Evolutionary conservation across 106 monocot species (phyloP), one percentile per base, ranked within the genome.

Genomic region (Amphibolis antarctica): DNA sequence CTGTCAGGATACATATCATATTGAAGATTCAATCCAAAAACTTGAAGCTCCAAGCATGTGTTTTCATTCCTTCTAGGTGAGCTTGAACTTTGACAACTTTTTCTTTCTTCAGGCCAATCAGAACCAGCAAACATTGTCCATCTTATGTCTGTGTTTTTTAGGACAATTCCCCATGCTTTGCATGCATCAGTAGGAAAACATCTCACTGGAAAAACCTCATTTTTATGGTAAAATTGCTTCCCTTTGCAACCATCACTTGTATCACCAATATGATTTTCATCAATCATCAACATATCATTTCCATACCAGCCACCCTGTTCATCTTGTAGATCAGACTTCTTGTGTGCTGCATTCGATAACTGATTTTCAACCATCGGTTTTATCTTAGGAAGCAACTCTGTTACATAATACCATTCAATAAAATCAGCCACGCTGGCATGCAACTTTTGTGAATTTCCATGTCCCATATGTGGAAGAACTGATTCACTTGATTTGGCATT

Each of bases 61-160:
- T 23, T 80, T 60, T 60, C 64, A 82, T 87, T 86, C 78, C 84
- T 84, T 65, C 71, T 73, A 73, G 46, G 69, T 67, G 66, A 66
- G 65, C 17, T 44, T 19, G 59, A 73, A 58, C 55, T 51, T 5
- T 20, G 10, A 64, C 42, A 44, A 28, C 14, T 29, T 25, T 66
- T 71, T 36, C 20, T 70, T 50, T 57, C 44, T 31, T 80, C 67
- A 69, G 76, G 72, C 96, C 96, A 98, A 49, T 87, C 90, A 56
- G 59, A 62, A 44, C 96, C 96, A 64, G 68, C 66, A 71, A 76
- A 85, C 82, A 98, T 84, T 70, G 60, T 78, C 90, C 89, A 98
- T 70, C 64, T 84, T 65, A 90, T 68, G 69, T 87, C 80, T 29
- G 78, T 80, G 56, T 87, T 85, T 54, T 75, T 78, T 47, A 98